A percentile compares a stretch with the other conserved stretches of the same genome.
These are phyloP conservation scores for Zymoseptoria ardabiliae DNA, from an alignment of 2,329 filamentous ascomycete genomes.

Conservation along the genomic window DNA sequence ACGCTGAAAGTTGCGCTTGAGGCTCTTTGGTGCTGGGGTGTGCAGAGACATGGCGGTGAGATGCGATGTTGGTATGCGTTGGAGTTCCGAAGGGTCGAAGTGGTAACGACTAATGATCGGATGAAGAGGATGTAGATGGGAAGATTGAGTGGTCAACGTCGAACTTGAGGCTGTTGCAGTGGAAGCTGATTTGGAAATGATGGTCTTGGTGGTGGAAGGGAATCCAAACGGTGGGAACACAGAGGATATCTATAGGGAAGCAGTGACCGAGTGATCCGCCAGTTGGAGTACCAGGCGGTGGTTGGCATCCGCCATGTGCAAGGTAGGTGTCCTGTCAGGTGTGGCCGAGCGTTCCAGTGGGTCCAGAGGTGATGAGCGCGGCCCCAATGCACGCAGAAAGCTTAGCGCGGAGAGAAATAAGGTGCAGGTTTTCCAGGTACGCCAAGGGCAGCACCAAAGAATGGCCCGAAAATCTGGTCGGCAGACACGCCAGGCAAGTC, in stretches of 20 bases:
- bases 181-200: background rate
- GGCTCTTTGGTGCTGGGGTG: conserved; percentile 4
- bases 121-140: background rate
- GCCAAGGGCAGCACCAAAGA: background rate
- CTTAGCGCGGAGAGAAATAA: background rate
- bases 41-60: background rate
- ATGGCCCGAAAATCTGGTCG: background rate
- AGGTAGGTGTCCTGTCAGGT: background rate
- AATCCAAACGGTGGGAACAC: background rate
- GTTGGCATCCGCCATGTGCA: background rate
- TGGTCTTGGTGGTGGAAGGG: background rate
- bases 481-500: background rate
- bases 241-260: background rate
- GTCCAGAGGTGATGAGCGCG: background rate
- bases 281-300: background rate
- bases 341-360: background rate
- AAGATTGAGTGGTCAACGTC: background rate
- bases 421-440: background rate
- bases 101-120: background rate
- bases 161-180: background rate
- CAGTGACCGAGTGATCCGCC: background rate
- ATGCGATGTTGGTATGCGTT: background rate
- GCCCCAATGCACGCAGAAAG: background rate
- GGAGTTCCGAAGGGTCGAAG: background rate
- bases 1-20: conserved; percentile 15